These are phyloP conservation scores for Alternaria panax DNA, from an alignment of 2,329 filamentous ascomycete species.

Conservation along the genomic window DNA sequence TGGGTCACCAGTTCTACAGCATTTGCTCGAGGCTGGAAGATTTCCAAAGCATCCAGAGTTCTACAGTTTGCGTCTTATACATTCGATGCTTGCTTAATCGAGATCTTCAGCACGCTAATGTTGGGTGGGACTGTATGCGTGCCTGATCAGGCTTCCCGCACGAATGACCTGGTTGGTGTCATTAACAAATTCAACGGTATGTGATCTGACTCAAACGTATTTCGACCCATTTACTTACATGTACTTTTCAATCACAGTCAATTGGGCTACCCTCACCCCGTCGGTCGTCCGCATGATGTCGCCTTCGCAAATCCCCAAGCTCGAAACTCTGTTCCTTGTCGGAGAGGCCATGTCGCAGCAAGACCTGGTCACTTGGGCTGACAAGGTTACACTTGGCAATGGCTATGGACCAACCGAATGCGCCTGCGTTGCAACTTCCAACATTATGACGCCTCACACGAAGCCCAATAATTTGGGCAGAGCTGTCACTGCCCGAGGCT, in stretches of 20 bases:
- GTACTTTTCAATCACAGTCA: no score
- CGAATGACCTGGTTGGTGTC: constrained; percentile 56
- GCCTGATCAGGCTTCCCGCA: constrained; percentile 56
- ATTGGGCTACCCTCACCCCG: constrained; percentile 57
- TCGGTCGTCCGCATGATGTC: constrained; percentile 46
- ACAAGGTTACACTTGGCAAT: constrained; percentile 46
- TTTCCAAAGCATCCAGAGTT: constrained; percentile 62
- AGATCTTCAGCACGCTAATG: constrained; percentile 57
- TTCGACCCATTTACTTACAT: no score
- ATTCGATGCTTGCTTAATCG: constrained; percentile 57
- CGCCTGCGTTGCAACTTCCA: constrained; percentile 44
- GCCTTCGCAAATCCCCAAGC: constrained; percentile 35
- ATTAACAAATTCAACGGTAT: constrained; percentile 44
- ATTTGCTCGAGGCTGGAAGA: constrained; percentile 46
- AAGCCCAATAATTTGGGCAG: constrained; percentile 48
- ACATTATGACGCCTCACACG: constrained; percentile 36
- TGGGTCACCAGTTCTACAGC: constrained; percentile 57
- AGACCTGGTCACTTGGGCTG: constrained; percentile 48
- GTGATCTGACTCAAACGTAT: no score
- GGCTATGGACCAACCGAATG: constrained; percentile 53
- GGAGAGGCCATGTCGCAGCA: constrained; percentile 46
- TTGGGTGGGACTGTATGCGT: constrained; percentile 59
- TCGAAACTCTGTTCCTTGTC: constrained; percentile 39
- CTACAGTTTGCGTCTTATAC: constrained; percentile 59
- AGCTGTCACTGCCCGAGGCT: constrained; percentile 41